Evolutionary conservation across 805 yeast genomes (phyloP).

Genomic region (Saccharomycopsis sp.): DNA sequence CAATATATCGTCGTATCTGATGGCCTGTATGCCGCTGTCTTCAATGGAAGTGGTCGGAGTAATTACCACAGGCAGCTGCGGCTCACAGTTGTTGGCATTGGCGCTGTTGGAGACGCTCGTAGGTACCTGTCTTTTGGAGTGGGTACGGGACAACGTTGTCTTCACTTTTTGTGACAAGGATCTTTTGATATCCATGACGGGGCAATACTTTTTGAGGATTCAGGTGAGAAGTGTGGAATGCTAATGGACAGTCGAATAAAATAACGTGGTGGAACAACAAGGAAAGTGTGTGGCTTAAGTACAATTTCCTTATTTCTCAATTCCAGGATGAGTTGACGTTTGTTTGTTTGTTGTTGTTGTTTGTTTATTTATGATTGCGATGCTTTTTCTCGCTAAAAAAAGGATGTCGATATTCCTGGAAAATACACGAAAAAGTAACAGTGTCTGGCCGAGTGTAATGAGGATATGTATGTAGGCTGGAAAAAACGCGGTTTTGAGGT

Average conservation of each 20-base stretch:
- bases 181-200: constrained; percentile 11
- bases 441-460: not conserved
- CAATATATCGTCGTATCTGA: constrained; percentile 12
- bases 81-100: not conserved
- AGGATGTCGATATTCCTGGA: not conserved
- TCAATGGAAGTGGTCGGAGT: not conserved
- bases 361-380: not conserved
- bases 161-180: constrained; percentile 13
- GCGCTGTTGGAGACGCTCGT: not conserved
- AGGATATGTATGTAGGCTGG: not conserved
- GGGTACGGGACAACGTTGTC: constrained; percentile 1
- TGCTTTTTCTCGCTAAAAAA: no score
- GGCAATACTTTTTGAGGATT: not conserved
- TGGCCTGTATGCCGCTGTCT: constrained; percentile 1
- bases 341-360: no score
- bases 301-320: not conserved
- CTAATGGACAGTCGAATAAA: no score
- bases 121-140: not conserved
- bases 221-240: no score
- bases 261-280: no score
- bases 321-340: not conserved
- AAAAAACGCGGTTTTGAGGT: not conserved
- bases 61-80: not conserved
- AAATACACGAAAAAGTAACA: not conserved
- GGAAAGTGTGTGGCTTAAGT: no score